A percentile compares a stretch with the other conserved stretches of the same genome.
phyloP scores from a whole-genome alignment of 2,329 filamentous ascomycete genomes.

The Botrytis paeoniae region DNA sequence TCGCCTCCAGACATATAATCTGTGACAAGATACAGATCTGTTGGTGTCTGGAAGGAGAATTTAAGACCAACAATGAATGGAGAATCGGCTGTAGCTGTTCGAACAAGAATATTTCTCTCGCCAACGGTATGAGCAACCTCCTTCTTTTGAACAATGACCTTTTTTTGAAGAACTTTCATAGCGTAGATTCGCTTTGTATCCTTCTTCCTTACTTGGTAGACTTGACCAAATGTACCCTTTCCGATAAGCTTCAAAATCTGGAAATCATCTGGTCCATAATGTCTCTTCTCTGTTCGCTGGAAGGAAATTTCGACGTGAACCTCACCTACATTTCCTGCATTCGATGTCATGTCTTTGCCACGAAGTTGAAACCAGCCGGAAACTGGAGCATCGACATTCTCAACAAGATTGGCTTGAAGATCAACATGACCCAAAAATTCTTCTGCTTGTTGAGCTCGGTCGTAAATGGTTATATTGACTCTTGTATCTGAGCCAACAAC shows the following conservation, averaged over 20 bases:
- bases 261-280: constrained; percentile 93
- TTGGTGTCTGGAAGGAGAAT: constrained; percentile 97
- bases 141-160: constrained; percentile 99
- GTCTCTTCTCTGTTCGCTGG: constrained; percentile 82
- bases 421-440: constrained; percentile 90
- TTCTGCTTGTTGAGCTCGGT: constrained; percentile 74
- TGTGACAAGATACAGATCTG: constrained; percentile 95
- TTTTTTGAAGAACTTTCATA: constrained; percentile 99
- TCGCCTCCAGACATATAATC: constrained; percentile 99
- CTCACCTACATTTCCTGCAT: constrained; percentile 75
- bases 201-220: constrained; percentile 97
- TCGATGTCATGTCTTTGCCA: constrained; percentile 56
- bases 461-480: constrained; percentile 91
- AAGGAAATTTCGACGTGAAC: constrained; percentile 84
- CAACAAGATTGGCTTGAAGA: constrained; percentile 64
- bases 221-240: constrained; percentile 96
- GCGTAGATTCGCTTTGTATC: constrained; percentile 95
- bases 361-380: constrained; percentile 83
- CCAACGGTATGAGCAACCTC: constrained; percentile 96
- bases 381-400: constrained; percentile 67
- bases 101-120: constrained; percentile 93
- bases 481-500: constrained; percentile 88
- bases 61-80: constrained; percentile 98
- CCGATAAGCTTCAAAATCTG: constrained; percentile 94
- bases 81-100: constrained; percentile 92